phyloP scores from a whole-genome alignment of 2,329 filamentous ascomycete species.

The Pseudopyrenochaeta lycopersici region DNA sequence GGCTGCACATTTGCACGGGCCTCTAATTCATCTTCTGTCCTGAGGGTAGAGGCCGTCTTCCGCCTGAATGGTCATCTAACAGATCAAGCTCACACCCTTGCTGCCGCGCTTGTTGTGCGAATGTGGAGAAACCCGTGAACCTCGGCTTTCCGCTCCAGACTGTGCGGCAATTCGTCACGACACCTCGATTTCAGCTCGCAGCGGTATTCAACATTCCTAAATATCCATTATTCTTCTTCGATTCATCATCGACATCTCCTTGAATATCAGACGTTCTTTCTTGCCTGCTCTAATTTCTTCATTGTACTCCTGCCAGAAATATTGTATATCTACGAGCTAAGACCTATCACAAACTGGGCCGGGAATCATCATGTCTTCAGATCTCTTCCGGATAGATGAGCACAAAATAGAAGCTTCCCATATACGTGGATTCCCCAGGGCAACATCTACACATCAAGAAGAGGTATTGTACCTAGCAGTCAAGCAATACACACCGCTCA shows the following conservation, averaged over 20 bases:
- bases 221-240: not conserved
- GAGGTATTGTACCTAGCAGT: slow-evolving; percentile 77
- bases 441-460: slow-evolving; percentile 76
- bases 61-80: not conserved
- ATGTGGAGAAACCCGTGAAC: slow-evolving; percentile 20
- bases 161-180: slow-evolving; percentile 35
- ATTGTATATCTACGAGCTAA: not conserved
- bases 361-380: slow-evolving; percentile 47
- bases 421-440: slow-evolving; percentile 81
- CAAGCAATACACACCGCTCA: slow-evolving; percentile 86
- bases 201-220: not conserved
- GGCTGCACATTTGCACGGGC: not conserved
- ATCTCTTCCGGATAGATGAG: slow-evolving; percentile 72
- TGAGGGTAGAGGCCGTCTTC: not conserved
- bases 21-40: not conserved
- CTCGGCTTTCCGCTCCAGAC: slow-evolving; percentile 35
- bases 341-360: not conserved
- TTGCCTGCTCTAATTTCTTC: not conserved
- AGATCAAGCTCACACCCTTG: not conserved
- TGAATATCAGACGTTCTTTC: not conserved
- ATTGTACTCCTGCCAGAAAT: not conserved
- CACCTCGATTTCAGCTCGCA: slow-evolving; percentile 3
- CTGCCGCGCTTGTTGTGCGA: not conserved
- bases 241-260: not conserved
- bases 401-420: slow-evolving; percentile 74